Percentiles rank a stretch among this genome's conserved stretches.
phyloP scores from a whole-genome alignment of 2,329 filamentous ascomycete species.

The Aspergillus ustus region DNA sequence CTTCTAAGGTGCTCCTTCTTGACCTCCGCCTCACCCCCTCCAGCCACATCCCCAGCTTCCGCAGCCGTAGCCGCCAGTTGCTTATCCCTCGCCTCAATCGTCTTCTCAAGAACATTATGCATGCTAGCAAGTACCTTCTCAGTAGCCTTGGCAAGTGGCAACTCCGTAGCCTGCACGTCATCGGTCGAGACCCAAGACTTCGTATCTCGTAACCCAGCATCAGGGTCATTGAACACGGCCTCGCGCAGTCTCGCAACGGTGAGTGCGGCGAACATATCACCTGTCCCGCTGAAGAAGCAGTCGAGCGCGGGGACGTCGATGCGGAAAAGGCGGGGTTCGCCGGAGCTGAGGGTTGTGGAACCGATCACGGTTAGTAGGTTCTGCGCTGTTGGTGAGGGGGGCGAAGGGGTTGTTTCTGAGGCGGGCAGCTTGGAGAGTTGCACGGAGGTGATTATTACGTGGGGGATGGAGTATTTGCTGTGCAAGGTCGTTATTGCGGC shows the following conservation, averaged over 20 bases:
- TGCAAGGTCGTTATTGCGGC: conserved; percentile 79
- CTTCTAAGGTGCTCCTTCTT: conserved; percentile 66
- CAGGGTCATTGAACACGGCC: conserved; percentile 62
- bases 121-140: conserved; percentile 91
- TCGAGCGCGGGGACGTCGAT: conserved; percentile 86
- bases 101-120: conserved; percentile 78
- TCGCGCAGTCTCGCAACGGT: conserved; percentile 87
- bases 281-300: conserved; percentile 94
- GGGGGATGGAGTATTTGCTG: conserved; percentile 74
- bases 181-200: conserved; percentile 79
- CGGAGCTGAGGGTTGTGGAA: conserved; percentile 68
- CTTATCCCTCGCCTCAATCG: conserved; percentile 67
- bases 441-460: conserved; percentile 92
- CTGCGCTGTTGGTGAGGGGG: conserved; percentile 31
- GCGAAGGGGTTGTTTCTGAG: conserved; percentile 39
- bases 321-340: conserved; percentile 80
- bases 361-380: conserved; percentile 73
- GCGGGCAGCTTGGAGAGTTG: conserved; percentile 63
- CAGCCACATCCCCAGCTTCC: not conserved
- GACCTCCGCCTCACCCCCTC: conserved; percentile 48
- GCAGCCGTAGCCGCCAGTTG: conserved; percentile 56
- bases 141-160: conserved; percentile 81
- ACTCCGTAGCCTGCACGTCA: conserved; percentile 66
- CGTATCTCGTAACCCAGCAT: conserved; percentile 54
- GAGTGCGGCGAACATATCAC: conserved; percentile 97